Evolutionary conservation across 768 basidiomycete genomes (phyloP).

Genomic region (Suillus americanus): DNA sequence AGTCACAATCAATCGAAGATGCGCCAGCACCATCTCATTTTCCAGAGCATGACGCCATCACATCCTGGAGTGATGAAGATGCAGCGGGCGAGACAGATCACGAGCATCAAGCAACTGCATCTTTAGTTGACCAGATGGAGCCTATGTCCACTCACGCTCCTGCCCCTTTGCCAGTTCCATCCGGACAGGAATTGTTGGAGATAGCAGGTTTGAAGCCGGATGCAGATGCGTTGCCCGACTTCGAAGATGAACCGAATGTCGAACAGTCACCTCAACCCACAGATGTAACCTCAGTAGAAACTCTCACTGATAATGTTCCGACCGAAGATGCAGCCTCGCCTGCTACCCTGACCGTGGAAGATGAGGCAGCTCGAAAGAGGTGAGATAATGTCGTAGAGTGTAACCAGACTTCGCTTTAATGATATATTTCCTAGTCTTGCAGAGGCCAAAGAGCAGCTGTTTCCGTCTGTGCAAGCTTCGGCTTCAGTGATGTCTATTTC

Average conservation of each 20-base stretch:
- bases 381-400: constrained; percentile 9
- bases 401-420: constrained; percentile 4
- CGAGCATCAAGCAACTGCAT: constrained; percentile 6
- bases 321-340: constrained; percentile 11
- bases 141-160: not conserved
- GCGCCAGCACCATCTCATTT: not conserved
- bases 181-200: constrained; percentile 46
- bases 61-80: constrained; percentile 23
- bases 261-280: constrained; percentile 10
- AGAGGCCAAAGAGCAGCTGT: constrained; percentile 45
- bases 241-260: constrained; percentile 45
- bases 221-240: constrained; percentile 50
- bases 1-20: constrained; percentile 22
- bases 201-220: constrained; percentile 47
- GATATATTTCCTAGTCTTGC: constrained; percentile 33
- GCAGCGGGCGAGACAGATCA: constrained; percentile 9
- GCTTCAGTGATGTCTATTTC: constrained; percentile 33
- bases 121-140: not conserved
- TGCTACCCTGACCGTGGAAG: constrained; percentile 8
- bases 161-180: constrained; percentile 24
- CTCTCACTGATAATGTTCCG: constrained; percentile 10
- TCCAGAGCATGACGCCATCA: constrained; percentile 11
- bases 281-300: constrained; percentile 10
- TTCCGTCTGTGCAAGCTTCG: constrained; percentile 36
- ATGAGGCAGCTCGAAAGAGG: constrained; percentile 28